Percentiles rank a stretch among this genome's conserved stretches.
Conservation (phyloP, 2,329 filamentous ascomycete species). For the Pseudopyricularia cyperi region DNA sequence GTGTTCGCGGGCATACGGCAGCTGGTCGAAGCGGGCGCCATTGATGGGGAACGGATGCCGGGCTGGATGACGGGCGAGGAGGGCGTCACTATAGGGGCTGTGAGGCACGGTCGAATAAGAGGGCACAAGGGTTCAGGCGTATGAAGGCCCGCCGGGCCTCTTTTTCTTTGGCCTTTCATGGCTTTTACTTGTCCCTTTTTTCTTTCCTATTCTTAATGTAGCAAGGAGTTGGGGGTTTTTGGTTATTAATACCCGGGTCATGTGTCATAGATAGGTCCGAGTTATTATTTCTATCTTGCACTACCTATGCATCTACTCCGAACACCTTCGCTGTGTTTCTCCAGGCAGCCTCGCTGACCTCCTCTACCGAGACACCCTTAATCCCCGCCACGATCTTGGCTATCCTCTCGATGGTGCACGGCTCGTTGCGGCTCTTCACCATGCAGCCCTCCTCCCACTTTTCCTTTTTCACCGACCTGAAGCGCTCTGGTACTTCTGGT, state of each 20-base stretch:
- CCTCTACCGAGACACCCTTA: conserved; percentile 66
- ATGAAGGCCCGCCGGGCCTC: conserved; percentile 12
- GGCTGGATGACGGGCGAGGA: conserved; percentile 88
- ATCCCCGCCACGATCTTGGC: conserved; percentile 81
- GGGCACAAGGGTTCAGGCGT: conserved; percentile 44
- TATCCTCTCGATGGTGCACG: conserved; percentile 72
- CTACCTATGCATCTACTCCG: conserved; percentile 42
- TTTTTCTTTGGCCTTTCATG: background rate
- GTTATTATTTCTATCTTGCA: no score
- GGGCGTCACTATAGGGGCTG: conserved; percentile 59
- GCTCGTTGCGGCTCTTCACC: conserved; percentile 93
- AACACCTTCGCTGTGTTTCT: conserved; percentile 72
- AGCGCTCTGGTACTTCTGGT: conserved; percentile 55
- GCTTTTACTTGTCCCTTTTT: background rate
- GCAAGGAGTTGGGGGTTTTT: background rate
- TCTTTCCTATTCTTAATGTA: no score
- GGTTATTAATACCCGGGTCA: background rate
- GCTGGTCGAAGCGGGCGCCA: conserved; percentile 61
- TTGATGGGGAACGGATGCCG: conserved; percentile 69
- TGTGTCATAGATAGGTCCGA: no score
- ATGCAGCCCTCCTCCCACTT: conserved; percentile 79
- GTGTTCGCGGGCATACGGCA: conserved; percentile 71
- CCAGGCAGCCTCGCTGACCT: conserved; percentile 80
- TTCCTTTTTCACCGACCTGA: conserved; percentile 87
- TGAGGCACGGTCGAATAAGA: conserved; percentile 52